Evolutionary conservation across 768 basidiomycete species (phyloP), one percentile per base, ranked within the genome.

Genomic region (Mycena albidolilacea): DNA sequence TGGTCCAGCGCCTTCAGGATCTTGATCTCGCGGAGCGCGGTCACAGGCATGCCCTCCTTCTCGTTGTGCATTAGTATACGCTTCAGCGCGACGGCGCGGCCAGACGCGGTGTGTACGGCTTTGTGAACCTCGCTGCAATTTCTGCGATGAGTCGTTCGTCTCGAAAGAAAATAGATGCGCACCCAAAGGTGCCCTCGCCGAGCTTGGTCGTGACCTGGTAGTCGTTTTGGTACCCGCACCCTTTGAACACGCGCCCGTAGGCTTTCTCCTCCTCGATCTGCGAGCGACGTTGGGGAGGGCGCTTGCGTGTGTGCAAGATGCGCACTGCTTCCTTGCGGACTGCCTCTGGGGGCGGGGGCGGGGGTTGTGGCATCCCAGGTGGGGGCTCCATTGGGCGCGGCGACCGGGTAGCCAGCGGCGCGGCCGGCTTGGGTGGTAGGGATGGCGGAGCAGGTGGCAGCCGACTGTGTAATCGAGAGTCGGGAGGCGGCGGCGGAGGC

Each of bases 121-220:
- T 96, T 96, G 80, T 97, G 96, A 2, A 98, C 96, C 81, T 97
- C 96, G 52, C 96, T 96, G 79, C 50, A 79, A 71, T 35, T 69
- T 50, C 72, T 69, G 35, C 62, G 69, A 37, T 30, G 30, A 72
- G 10, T 12, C 10, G 14, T 41, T 58, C 58, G 64, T 62, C 23
- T 50, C 35, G 70, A 21, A 73, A 63, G 69, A 43, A 62, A 64
- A 35, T 15, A 17, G 41, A 52, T 38, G 62, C 70, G 59, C 30
- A 95, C 93, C 97, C 97, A 81, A 99, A 99, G 37, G 97, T 99
- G 5, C 97, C 97, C 81, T 98, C 97, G 46, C 97, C 97, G 17
- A 99, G 84, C 82, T 98, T 98, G 3, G 92, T 93, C 52, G 93
- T 92, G 15, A 92, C 86, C 67, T 92, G 90, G 80, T 98, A 98